Evolutionary conservation across 164 flowering plant genomes (phyloP).

Genomic region (Amborella trichopoda): DNA sequence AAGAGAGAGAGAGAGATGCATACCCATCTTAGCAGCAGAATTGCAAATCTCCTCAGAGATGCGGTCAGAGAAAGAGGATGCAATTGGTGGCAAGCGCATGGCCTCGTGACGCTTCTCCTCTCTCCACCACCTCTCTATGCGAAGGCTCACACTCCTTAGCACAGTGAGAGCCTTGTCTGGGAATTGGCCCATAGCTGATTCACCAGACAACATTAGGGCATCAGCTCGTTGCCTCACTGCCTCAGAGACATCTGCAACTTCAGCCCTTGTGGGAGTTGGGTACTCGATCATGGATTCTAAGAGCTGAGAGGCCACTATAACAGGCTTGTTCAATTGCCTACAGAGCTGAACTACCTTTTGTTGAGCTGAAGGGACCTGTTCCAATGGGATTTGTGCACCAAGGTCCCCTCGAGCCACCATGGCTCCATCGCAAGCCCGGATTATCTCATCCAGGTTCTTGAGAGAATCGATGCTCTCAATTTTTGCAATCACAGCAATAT

Average conservation of each 20-base stretch:
- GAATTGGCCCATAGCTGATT: constrained; percentile 95
- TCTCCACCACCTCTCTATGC: constrained; percentile 96
- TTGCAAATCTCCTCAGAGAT: constrained; percentile 94
- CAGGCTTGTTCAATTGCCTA: constrained; percentile 86
- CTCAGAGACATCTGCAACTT: constrained; percentile 98
- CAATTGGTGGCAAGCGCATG: constrained; percentile 51
- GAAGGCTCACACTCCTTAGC: constrained; percentile 76
- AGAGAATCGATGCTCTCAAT: constrained; percentile 94
- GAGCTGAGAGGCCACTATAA: constrained; percentile 90
- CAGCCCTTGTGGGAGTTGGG: constrained; percentile 97
- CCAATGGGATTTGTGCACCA: constrained; percentile 96
- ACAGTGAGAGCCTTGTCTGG: constrained; percentile 90
- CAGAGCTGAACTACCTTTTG: constrained; percentile 72
- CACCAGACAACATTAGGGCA: constrained; percentile 87
- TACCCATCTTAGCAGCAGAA: constrained; percentile 98
- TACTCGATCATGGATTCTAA: constrained; percentile 98
- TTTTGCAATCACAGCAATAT: constrained; percentile 79
- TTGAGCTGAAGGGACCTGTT: constrained; percentile 93
- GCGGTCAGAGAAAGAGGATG: constrained; percentile 62
- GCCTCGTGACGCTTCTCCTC: constrained; percentile 77
- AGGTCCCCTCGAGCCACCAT: constrained; percentile 99
- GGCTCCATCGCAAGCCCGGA: constrained; percentile 87
- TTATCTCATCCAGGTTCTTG: constrained; percentile 81
- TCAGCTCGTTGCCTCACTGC: constrained; percentile 91
- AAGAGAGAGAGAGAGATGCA: too few relatives aligned